These are phyloP conservation scores for Orbilia quercus DNA, from an alignment of 2,329 filamentous ascomycete genomes.

Conservation along the genomic window DNA sequence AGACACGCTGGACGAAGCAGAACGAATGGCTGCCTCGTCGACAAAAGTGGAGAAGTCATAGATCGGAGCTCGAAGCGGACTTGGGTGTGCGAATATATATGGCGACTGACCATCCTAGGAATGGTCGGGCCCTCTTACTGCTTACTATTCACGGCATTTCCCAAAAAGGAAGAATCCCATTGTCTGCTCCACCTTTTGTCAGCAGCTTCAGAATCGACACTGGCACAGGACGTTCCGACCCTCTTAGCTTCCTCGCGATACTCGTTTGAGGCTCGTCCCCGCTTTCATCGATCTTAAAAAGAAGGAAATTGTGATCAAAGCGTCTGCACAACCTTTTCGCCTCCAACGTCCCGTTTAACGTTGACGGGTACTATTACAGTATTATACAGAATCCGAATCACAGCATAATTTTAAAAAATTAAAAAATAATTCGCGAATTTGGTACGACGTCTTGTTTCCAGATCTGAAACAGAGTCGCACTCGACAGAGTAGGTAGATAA, in stretches of 20 bases:
- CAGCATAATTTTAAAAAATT: no score
- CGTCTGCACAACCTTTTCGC: constrained; percentile 35
- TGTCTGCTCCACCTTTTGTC: constrained; percentile 10
- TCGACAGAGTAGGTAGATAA: constrained; percentile 16
- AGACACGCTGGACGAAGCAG: constrained; percentile 14
- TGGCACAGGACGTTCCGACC: background rate
- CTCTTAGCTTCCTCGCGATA: constrained; percentile 4
- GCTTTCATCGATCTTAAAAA: background rate
- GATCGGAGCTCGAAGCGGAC: constrained; percentile 51
- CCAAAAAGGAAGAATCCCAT: constrained; percentile 45
- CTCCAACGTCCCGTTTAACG: no score
- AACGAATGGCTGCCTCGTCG: constrained; percentile 25
- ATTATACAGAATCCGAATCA: constrained; percentile 4
- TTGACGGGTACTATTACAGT: constrained; percentile 28
- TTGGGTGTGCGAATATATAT: constrained; percentile 22
- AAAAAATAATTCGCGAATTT: no score
- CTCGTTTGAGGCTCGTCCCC: constrained; percentile 18
- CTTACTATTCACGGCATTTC: constrained; percentile 50
- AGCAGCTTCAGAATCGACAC: background rate
- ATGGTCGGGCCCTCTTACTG: constrained; percentile 29
- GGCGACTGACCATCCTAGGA: constrained; percentile 38
- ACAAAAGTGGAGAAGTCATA: constrained; percentile 43
- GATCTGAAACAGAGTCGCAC: constrained; percentile 32
- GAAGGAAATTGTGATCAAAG: constrained; percentile 33
- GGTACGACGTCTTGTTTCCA: no score